Percentiles rank a stretch among this genome's conserved stretches.
Evolutionary conservation across 345 rosid genomes (phyloP).

Genomic region (Eucalyptus sp.): DNA sequence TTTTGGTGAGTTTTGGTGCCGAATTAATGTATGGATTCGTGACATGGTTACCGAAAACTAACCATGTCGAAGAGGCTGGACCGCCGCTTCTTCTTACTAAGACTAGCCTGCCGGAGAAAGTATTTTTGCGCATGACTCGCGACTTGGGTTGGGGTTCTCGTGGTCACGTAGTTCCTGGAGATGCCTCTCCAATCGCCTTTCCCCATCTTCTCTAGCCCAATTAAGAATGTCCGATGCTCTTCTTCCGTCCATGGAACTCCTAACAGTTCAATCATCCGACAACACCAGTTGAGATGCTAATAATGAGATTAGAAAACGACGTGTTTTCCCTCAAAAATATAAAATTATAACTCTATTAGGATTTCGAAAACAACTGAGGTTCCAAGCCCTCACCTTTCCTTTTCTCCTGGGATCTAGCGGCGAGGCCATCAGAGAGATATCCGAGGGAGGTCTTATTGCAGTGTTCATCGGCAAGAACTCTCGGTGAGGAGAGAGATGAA

Average conservation of each 20-base stretch:
- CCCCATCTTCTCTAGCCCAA: conserved; percentile 53
- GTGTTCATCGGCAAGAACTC: conserved; percentile 12
- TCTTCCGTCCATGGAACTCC: conserved; percentile 75
- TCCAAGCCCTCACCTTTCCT: conserved; percentile 26
- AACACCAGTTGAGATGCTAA: no score
- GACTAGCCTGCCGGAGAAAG: conserved; percentile 40
- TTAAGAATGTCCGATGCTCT: conserved; percentile 40
- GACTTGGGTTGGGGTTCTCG: conserved; percentile 70
- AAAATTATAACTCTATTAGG: not conserved
- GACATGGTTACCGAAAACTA: not conserved
- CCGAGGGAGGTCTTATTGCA: conserved; percentile 14
- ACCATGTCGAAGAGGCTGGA: conserved; percentile 64
- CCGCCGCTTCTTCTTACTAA: conserved; percentile 45
- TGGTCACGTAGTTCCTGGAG: conserved; percentile 39
- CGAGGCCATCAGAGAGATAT: conserved; percentile 32
- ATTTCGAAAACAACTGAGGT: not conserved
- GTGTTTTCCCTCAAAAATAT: not conserved
- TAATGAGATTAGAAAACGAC: not conserved
- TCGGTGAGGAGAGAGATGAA: conserved; percentile 18
- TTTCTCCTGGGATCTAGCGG: conserved; percentile 14
- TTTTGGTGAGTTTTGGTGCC: not conserved
- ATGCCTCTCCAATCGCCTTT: conserved; percentile 79
- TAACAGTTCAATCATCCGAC: not conserved
- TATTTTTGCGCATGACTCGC: conserved; percentile 72
- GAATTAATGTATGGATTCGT: not conserved